Base-by-base conservation (phyloP, 2,329 filamentous ascomycete species). In the Ophiosphaerella narmari region DNA sequence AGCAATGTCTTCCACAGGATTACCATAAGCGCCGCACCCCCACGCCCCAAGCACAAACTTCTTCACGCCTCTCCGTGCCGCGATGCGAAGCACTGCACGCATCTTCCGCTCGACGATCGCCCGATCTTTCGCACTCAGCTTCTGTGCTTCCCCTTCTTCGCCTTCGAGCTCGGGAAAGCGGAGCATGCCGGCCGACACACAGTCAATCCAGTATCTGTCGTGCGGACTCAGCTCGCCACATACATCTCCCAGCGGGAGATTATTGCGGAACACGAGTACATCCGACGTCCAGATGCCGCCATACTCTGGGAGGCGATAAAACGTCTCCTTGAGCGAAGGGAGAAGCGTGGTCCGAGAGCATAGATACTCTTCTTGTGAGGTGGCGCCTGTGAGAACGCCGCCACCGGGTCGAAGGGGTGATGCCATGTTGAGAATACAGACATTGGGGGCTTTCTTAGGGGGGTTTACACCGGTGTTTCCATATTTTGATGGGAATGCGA, bases 1-100 rank as follows among this genome's bases (percentile, higher is more conserved):
- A 12, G 84, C 84, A 26, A 87, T 72, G 65, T 87, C 83, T 1
- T 71, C 71, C 0, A 85, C 78, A 0, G 85, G 85, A 54, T 87
- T 87, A 0, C 82, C 83, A 49, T 86, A 84, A 0, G 82, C 82
- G 2, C 85, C 85, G 52, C 84, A 86, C 0, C 85, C 85, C 83
- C 84, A 87, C 0, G 85, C 84, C 0, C 85, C 85, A 0, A 87
- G 72, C 0, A 88, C 80, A 0, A 87, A 59, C 47, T 73, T 78
- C 33, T 70, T 74, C 4, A 75, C 74, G 0, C 80, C 78, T 49
- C 70, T 62, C 7, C 74, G 66, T 2, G 77, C 74, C 5, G 54
- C 58, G 4, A 86, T 78, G 1, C 83, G 75, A 66, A 87, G 62
- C 1, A 86, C 82, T 5, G 75, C 77, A 23, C 75, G 75, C 78